Conservation (phyloP, 2,329 filamentous ascomycete species). For the Cladobotryum mycophilum region DNA sequence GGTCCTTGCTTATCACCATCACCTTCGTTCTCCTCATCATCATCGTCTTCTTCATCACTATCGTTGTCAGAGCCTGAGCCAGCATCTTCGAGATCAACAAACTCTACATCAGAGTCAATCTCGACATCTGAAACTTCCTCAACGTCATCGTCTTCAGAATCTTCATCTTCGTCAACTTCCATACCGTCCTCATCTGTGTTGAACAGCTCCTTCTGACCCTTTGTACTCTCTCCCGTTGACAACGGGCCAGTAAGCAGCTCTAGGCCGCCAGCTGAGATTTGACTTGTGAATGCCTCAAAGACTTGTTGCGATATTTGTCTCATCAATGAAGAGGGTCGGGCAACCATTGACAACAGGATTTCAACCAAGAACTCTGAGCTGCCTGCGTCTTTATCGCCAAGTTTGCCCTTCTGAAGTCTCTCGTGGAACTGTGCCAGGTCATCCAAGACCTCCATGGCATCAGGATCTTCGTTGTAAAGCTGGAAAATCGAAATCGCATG, state of each 20-base stretch:
- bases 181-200: slow-evolving; percentile 58
- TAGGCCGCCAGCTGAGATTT: slow-evolving; percentile 68
- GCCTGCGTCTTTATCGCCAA: slow-evolving; percentile 45
- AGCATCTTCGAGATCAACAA: slow-evolving; percentile 38
- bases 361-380: slow-evolving; percentile 73
- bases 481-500: slow-evolving; percentile 82
- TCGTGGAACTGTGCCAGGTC: slow-evolving; percentile 75
- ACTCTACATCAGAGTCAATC: slow-evolving; percentile 44
- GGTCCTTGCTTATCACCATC: slow-evolving; percentile 37
- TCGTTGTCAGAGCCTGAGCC: slow-evolving; percentile 41
- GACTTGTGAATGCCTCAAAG: slow-evolving; percentile 72
- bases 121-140: slow-evolving; percentile 37
- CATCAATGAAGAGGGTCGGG: slow-evolving; percentile 77
- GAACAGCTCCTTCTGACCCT: slow-evolving; percentile 83
- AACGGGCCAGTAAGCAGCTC: slow-evolving; percentile 62
- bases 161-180: slow-evolving; percentile 41
- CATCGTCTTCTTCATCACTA: slow-evolving; percentile 36
- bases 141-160: slow-evolving; percentile 37
- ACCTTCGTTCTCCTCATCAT: slow-evolving; percentile 34
- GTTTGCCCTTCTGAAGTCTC: slow-evolving; percentile 47
- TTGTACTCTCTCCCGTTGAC: slow-evolving; percentile 69
- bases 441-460: slow-evolving; percentile 74
- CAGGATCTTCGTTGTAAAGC: slow-evolving; percentile 81
- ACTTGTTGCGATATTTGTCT: slow-evolving; percentile 82
- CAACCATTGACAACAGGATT: slow-evolving; percentile 82